Evolutionary conservation across 176 grass and related monocot genomes (phyloP).

Genomic region (Dendrocalamus sinicus): DNA sequence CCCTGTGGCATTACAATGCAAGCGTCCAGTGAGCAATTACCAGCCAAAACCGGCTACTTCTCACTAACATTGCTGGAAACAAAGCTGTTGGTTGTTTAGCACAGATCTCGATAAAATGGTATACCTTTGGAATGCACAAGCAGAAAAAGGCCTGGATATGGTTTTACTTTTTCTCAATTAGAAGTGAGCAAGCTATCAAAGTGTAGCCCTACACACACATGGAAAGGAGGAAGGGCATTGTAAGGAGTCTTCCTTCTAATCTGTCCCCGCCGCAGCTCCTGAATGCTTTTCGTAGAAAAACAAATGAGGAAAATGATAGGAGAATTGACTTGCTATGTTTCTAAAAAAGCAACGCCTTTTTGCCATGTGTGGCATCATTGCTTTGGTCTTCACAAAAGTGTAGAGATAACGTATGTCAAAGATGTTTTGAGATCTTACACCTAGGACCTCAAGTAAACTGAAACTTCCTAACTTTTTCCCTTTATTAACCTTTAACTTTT

Average conservation of each 20-base stretch:
- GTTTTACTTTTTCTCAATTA: conserved; percentile 38
- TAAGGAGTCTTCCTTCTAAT: conserved; percentile 48
- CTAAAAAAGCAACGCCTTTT: conserved; percentile 38
- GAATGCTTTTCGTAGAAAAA: conserved; percentile 27
- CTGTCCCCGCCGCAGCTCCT: conserved; percentile 48
- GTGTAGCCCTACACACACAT: conserved; percentile 41
- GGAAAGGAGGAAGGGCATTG: conserved; percentile 9
- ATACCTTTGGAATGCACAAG: conserved; percentile 45
- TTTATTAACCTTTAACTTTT: conserved; percentile 21
- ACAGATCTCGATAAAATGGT: conserved; percentile 53
- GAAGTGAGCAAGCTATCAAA: conserved; percentile 41
- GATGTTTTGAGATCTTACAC: conserved; percentile 38
- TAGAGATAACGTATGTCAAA: conserved; percentile 31
- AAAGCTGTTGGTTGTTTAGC: conserved; percentile 38
- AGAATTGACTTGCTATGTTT: conserved; percentile 56
- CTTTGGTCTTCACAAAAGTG: conserved; percentile 53
- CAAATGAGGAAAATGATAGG: conserved; percentile 40
- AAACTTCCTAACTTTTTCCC: conserved; percentile 44
- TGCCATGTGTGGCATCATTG: conserved; percentile 45
- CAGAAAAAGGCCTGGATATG: conserved; percentile 41
- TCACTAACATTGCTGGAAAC: conserved; percentile 45
- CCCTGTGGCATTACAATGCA: conserved; percentile 40
- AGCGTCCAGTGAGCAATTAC: conserved; percentile 37
- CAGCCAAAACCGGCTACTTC: conserved; percentile 22
- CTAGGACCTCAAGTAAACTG: conserved; percentile 37